Evolutionary conservation across 139 green algal genomes (phyloP), one percentile per base, ranked within the genome.

Genomic region (Asterochloris erici): DNA sequence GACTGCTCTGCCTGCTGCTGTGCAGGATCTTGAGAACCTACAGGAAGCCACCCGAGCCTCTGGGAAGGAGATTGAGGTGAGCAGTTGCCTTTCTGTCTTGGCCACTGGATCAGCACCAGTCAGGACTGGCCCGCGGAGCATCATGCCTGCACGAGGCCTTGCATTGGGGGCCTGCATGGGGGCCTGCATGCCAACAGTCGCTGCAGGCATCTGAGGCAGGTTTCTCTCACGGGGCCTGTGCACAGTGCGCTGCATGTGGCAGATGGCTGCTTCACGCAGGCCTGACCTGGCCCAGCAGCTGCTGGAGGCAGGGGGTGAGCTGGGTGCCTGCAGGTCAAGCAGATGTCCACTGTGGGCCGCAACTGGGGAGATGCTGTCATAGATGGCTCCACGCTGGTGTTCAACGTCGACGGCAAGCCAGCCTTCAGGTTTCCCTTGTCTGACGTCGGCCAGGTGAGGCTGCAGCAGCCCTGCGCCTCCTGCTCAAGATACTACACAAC

Each of bases 371-470:
- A 85, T 12, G 79, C 92, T 23, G 78, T 81, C 10, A 82, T 96
- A 15, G 88, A 95, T 21, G 90, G 91, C 71, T 78, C 78, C 23
- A 92, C 85, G 47, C 87, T 99, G 24, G 73, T 88, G 16, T 99
- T 98, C 84, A 85, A 87, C 63, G 89, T 95, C 38, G 93, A 91
- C 24, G 86, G 77, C 66, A 93, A 95, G 83, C 80, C 92, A 62
- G 84, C 90, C 16, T 98, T 99, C 83, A 87, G 95, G 66, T 79
- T 99, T 78, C 88, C 93, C 10, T 90, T 99, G 68, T 85, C 91
- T 9, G 93, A 98, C 77, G 94, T 99, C 68, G 87, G 83, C 17
- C 85, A 88, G 60, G 89, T 85, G n/a, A n/a, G 47, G 26, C 62
- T 24, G 66, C 38, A 6, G 6, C 2, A 54, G 38, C 38, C 38